These are phyloP conservation scores for Bipolaris victoriae DNA, from an alignment of 2,329 filamentous ascomycete genomes.

Conservation along the genomic window DNA sequence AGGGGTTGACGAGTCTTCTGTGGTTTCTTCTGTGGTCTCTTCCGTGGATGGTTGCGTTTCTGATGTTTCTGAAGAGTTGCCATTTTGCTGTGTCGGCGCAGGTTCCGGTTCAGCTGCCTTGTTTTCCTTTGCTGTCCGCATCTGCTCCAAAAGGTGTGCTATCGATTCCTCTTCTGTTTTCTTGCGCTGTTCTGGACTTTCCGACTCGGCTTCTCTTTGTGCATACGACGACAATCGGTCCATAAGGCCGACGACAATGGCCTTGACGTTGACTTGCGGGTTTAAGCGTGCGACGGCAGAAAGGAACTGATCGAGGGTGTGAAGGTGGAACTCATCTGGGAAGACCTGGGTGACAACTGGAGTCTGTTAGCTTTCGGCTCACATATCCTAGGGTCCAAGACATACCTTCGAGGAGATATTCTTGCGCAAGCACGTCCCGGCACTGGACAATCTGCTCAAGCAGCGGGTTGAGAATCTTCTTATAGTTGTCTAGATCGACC, in stretches of 20 bases:
- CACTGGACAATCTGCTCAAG: slow-evolving; percentile 98
- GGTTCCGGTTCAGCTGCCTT: slow-evolving; percentile 42
- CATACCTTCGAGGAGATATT: slow-evolving; percentile 85
- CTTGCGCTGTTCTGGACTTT: slow-evolving; percentile 72
- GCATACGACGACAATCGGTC: slow-evolving; percentile 93
- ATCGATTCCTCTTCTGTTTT: slow-evolving; percentile 86
- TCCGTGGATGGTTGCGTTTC: slow-evolving; percentile 34
- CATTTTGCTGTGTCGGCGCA: slow-evolving; percentile 42
- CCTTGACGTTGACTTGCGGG: slow-evolving; percentile 96
- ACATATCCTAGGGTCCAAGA: background rate
- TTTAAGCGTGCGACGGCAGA: slow-evolving; percentile 92
- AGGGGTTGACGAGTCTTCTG: slow-evolving; percentile 34
- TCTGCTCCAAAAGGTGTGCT: slow-evolving; percentile 75
- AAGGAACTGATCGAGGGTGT: slow-evolving; percentile 93
- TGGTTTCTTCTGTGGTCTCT: slow-evolving; percentile 38
- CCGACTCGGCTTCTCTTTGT: slow-evolving; percentile 80
- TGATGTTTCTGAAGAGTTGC: slow-evolving; percentile 32
- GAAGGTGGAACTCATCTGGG: slow-evolving; percentile 96
- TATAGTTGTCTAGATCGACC: slow-evolving; percentile 94
- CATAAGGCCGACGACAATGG: slow-evolving; percentile 97
- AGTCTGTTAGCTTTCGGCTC: slow-evolving; percentile 30
- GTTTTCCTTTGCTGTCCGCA: slow-evolving; percentile 70
- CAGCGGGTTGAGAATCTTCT: slow-evolving; percentile 85
- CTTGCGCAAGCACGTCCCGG: slow-evolving; percentile 93
- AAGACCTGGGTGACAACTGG: slow-evolving; percentile 96